Conservation (phyloP, 192 early-diverging fungal species). For the Podila epicladia region DNA sequence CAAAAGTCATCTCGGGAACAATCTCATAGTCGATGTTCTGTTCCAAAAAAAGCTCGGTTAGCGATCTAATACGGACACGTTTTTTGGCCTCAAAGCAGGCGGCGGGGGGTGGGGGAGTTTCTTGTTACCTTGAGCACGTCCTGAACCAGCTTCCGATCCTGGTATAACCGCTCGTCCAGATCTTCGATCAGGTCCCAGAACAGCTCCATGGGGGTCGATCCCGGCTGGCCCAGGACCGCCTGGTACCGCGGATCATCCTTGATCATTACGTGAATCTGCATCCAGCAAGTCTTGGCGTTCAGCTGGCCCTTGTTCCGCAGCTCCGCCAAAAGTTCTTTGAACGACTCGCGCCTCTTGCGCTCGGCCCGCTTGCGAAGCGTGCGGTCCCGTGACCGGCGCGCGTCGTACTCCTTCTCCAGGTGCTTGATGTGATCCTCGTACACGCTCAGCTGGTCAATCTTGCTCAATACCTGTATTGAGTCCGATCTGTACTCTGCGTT, state of each 20-base stretch:
- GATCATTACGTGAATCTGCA: conserved; percentile 81
- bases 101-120: too few species aligned
- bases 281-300: conserved; percentile 84
- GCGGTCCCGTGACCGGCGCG: conserved; percentile 53
- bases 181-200: conserved; percentile 93
- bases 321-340: conserved; percentile 75
- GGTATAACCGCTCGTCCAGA: conserved; percentile 78
- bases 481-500: conserved; percentile 60
- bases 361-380: conserved; percentile 66
- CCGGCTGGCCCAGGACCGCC: conserved; percentile 80
- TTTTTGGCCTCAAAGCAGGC: not conserved
- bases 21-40: conserved; percentile 61
- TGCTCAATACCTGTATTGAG: conserved; percentile 73
- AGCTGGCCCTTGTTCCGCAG: conserved; percentile 64
- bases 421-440: conserved; percentile 83
- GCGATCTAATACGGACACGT: not conserved
- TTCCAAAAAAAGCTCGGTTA: not conserved
- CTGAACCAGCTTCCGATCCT: conserved; percentile 72
- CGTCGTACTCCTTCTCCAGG: conserved; percentile 67
- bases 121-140: conserved; percentile 65
- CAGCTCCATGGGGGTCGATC: conserved; percentile 89
- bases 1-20: conserved; percentile 56
- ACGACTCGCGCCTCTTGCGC: conserved; percentile 77
- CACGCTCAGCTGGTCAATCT: conserved; percentile 81
- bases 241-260: conserved; percentile 74